Percentiles rank a stretch among this genome's conserved stretches.
Conservation (phyloP, 1,284 basidiomycete genomes). For the Sporisorium scitamineum region DNA sequence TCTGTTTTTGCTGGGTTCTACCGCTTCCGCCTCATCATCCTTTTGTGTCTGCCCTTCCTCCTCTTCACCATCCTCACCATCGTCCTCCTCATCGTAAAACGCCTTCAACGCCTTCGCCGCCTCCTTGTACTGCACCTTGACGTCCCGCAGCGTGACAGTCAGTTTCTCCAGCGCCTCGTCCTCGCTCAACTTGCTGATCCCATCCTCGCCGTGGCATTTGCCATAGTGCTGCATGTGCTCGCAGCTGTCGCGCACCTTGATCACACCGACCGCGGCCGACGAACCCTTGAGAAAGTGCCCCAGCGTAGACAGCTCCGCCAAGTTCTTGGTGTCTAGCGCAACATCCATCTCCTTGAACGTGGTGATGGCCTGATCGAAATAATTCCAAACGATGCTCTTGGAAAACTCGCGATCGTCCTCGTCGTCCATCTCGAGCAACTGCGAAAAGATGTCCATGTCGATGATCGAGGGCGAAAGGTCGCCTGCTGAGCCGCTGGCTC, state of each 20-base stretch:
- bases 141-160: slow-evolving; percentile 46
- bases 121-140: slow-evolving; percentile 65
- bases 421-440: slow-evolving; percentile 91
- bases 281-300: slow-evolving; percentile 96
- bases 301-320: slow-evolving; percentile 78
- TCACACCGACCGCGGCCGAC: slow-evolving; percentile 87
- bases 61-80: slow-evolving; percentile 67
- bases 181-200: slow-evolving; percentile 44
- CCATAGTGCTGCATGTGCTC: slow-evolving; percentile 90
- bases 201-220: slow-evolving; percentile 70
- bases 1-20: slow-evolving; percentile 48
- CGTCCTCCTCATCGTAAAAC: slow-evolving; percentile 70
- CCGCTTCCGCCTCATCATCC: slow-evolving; percentile 73
- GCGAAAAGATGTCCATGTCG: slow-evolving; percentile 82
- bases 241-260: slow-evolving; percentile 82
- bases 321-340: slow-evolving; percentile 76
- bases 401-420: slow-evolving; percentile 82
- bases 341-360: slow-evolving; percentile 84
- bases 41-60: slow-evolving; percentile 59
- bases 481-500: slow-evolving; percentile 37
- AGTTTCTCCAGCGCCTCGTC: slow-evolving; percentile 57
- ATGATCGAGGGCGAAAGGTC: slow-evolving; percentile 71
- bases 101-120: slow-evolving; percentile 65
- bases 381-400: slow-evolving; percentile 80
- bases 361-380: slow-evolving; percentile 75